Evolutionary conservation across 1,284 basidiomycete genomes (phyloP).

Genomic region (Ganoderma leucocontextum): DNA sequence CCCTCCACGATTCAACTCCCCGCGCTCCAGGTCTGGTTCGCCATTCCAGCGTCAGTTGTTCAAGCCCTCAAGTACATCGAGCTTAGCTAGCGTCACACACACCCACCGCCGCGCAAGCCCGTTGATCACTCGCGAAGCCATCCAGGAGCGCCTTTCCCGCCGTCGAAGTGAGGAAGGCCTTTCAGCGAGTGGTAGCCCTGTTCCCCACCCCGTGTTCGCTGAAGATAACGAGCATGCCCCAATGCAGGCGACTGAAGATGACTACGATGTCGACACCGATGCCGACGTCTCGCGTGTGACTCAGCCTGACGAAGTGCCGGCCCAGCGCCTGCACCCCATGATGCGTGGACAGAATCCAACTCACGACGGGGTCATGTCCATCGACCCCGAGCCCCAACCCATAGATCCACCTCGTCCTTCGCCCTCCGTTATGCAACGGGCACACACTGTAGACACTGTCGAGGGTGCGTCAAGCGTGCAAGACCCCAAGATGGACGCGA

Average conservation of each 20-base stretch:
- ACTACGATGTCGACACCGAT: background rate
- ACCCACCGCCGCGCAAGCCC: slow-evolving; percentile 31
- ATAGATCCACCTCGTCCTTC: slow-evolving; percentile 46
- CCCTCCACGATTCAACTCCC: slow-evolving; percentile 28
- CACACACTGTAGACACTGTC: slow-evolving; percentile 33
- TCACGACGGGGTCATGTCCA: slow-evolving; percentile 46
- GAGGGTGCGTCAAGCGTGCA: background rate
- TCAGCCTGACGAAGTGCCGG: slow-evolving; percentile 13
- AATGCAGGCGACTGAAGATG: background rate
- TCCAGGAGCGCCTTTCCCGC: slow-evolving; percentile 57
- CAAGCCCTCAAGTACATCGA: slow-evolving; percentile 31
- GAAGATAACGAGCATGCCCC: background rate
- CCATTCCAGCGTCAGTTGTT: slow-evolving; percentile 29
- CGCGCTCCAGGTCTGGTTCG: slow-evolving; percentile 27
- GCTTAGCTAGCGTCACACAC: slow-evolving; percentile 34
- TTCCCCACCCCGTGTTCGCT: background rate
- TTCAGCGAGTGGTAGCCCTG: slow-evolving; percentile 17
- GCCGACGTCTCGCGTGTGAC: slow-evolving; percentile 19
- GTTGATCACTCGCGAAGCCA: slow-evolving; percentile 61
- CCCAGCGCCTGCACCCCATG: slow-evolving; percentile 27
- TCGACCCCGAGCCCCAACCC: slow-evolving; percentile 44
- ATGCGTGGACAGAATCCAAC: slow-evolving; percentile 41
- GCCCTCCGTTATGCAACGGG: slow-evolving; percentile 32
- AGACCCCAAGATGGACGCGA: slow-evolving; percentile 27
- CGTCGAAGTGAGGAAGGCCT: slow-evolving; percentile 54